Evolutionary conservation across 2,329 filamentous ascomycete genomes (phyloP).

Genomic region (Blastomyces silverae): DNA sequence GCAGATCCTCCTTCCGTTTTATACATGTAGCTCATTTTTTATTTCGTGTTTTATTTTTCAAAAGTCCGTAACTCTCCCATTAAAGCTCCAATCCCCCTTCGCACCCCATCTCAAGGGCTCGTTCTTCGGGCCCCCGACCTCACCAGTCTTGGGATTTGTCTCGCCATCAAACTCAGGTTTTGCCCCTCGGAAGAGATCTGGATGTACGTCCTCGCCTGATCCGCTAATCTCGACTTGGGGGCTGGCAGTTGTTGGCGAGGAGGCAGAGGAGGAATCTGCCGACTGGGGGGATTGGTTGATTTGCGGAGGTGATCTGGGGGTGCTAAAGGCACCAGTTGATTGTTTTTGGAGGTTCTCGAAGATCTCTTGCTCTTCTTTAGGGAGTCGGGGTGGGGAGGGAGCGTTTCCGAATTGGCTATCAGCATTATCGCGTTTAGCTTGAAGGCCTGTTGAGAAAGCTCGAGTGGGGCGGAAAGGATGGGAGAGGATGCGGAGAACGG

Average conservation of each 20-base stretch:
- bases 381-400: slow-evolving; percentile 77
- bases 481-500: background rate
- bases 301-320: slow-evolving; percentile 42
- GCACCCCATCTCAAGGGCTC: slow-evolving; percentile 85
- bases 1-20: background rate
- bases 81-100: slow-evolving; percentile 79
- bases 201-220: slow-evolving; percentile 54
- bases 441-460: background rate
- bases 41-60: slow-evolving; percentile 28
- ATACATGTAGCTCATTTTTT: background rate
- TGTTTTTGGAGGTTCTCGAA: slow-evolving; percentile 78
- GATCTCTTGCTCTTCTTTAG: slow-evolving; percentile 79
- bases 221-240: slow-evolving; percentile 1
- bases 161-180: slow-evolving; percentile 91
- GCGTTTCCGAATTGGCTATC: slow-evolving; percentile 34
- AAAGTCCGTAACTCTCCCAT: slow-evolving; percentile 92
- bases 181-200: slow-evolving; percentile 66
- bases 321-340: slow-evolving; percentile 72
- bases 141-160: slow-evolving; percentile 84
- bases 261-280: slow-evolving; percentile 20
- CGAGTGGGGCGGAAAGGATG: background rate
- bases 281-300: slow-evolving; percentile 47
- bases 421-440: slow-evolving; percentile 22
- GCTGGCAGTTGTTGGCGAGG: slow-evolving; percentile 37
- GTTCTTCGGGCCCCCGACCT: slow-evolving; percentile 95